Evolutionary conservation across 441 rosid genomes (phyloP), one percentile per base, ranked within the genome.

Genomic region (Jatropha multifida): DNA sequence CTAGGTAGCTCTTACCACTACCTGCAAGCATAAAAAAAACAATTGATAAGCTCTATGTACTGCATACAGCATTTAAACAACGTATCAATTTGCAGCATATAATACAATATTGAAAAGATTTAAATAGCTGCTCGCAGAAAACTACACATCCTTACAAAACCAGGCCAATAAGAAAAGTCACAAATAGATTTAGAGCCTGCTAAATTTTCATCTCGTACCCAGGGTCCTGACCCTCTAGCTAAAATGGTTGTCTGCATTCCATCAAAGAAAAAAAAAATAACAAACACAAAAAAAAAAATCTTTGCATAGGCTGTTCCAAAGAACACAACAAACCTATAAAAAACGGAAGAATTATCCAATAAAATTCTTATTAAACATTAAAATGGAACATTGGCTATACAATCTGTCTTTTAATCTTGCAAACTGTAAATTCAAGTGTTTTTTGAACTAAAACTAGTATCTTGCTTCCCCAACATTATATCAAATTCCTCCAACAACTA

Each of bases 1-100:
- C 99, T 64, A 90, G 76, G 85, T 95, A 95, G 86, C 96, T 95
- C 86, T 95, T 95, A 75, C 99, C 99, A 71, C 99, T 93, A 78
- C 98, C 98, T 92, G 65, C 68, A 79, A 74, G 54, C 56, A 67
- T 49, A 80, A 62, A 13, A 13, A 15, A 48, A 44, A 8, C 4
- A 26, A 37, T 44, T 37, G 7, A 48, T 64, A 8, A 56, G 27
- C 66, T 10, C 26, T 32, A 46, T 26, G 59, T 18, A 66, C 55
- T 46, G 65, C 72, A 20, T 42, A 8, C 32, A 60, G 56, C 44
- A 65, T 65, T 52, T 63, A 74, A 17, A 23, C 40, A 20, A 12
- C 11, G 15, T n/a, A 48, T 12, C 38, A 6, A n/a, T 65, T 13
- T 48, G 63, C 49, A 52, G 40, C 75, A 61, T 62, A 58, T 44